Conservation (phyloP, 163 green algal species). For the Chlorella variabilis region DNA sequence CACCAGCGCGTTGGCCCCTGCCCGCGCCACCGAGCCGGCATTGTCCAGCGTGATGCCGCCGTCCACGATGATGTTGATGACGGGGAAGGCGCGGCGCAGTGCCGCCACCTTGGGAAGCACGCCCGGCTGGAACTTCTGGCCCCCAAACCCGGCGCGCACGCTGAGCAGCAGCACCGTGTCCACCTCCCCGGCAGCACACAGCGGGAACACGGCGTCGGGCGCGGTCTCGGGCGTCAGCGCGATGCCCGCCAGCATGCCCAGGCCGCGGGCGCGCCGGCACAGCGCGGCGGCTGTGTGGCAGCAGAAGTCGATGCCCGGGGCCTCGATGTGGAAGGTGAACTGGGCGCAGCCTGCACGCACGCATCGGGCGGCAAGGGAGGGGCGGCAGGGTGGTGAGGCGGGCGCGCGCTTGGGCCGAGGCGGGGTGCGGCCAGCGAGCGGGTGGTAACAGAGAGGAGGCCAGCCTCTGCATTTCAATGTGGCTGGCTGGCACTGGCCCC, state of each 20-base stretch:
- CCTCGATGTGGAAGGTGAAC: conserved; percentile 93
- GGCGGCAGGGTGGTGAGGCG: background rate
- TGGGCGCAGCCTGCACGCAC: conserved; percentile 56
- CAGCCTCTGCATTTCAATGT: no score
- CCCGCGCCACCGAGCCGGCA: conserved; percentile 31
- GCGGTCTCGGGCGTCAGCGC: conserved; percentile 81
- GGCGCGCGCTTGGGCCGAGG: no score
- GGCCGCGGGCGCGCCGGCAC: background rate
- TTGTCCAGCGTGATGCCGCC: conserved; percentile 53
- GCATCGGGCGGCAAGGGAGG: background rate
- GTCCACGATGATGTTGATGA: conserved; percentile 60
- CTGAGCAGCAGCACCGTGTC: conserved; percentile 83
- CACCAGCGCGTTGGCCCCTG: conserved; percentile 54
- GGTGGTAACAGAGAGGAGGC: no score
- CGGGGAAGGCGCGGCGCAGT: conserved; percentile 22
- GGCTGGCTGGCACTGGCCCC: no score
- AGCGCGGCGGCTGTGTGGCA: conserved; percentile 15
- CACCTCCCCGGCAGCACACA: background rate
- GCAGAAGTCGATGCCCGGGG: conserved; percentile 22
- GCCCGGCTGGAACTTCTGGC: conserved; percentile 60
- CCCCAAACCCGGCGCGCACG: conserved; percentile 88
- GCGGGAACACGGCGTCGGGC: conserved; percentile 64
- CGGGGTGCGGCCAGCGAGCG: no score
- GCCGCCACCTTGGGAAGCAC: conserved; percentile 53
- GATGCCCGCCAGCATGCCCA: conserved; percentile 80